phyloP scores from a whole-genome alignment of 768 basidiomycete genomes.

The Pleurotus tuber-regium region DNA sequence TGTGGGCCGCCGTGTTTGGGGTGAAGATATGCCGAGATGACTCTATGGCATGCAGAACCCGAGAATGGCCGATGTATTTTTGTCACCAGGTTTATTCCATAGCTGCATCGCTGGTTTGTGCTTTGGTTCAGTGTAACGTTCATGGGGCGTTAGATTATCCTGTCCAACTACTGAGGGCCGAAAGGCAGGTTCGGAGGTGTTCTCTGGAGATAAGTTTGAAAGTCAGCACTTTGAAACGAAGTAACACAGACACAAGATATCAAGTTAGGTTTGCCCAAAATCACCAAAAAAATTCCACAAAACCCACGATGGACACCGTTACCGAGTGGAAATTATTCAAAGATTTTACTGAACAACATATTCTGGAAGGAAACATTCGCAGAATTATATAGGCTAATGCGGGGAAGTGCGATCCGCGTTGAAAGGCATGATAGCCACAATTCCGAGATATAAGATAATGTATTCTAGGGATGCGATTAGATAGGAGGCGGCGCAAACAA shows the following conservation, averaged over 20 bases:
- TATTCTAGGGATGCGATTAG: background rate
- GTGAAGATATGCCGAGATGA: constrained; percentile 4
- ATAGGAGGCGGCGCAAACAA: background rate
- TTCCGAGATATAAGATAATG: background rate
- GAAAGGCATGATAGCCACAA: too few species aligned
- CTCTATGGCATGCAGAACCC: background rate
- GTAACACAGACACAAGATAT: too few species aligned
- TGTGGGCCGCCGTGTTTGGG: constrained; percentile 2
- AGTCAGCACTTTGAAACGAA: too few species aligned
- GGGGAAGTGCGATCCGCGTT: too few species aligned
- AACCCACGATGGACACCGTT: too few species aligned
- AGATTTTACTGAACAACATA: too few species aligned
- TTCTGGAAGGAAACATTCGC: too few species aligned
- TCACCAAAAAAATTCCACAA: too few species aligned
- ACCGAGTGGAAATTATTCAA: too few species aligned
- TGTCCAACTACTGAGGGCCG: background rate
- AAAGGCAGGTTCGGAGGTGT: background rate
- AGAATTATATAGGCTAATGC: too few species aligned
- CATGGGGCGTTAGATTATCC: background rate
- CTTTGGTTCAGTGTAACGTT: background rate
- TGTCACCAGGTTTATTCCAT: background rate
- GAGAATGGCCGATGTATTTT: background rate
- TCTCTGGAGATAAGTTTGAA: background rate
- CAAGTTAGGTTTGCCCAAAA: too few species aligned
- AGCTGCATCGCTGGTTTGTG: background rate